phyloP scores from a whole-genome alignment of 108 stramenopile genomes.

The Nitzschia palea region DNA sequence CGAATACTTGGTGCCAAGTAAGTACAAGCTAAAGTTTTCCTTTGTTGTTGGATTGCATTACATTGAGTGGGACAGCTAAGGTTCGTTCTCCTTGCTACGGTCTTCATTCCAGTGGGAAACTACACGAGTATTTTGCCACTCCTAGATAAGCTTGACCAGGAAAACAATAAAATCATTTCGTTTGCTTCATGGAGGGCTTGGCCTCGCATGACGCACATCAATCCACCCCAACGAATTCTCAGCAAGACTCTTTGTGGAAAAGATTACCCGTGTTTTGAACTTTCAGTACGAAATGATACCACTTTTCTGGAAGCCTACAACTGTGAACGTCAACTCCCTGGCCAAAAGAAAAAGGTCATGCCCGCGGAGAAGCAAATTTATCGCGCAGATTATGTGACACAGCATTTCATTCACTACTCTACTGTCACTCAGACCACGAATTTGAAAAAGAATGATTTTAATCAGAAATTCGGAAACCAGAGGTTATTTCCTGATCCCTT shows the following conservation, averaged over 20 bases:
- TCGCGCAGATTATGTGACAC: conserved; percentile 54
- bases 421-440: conserved; percentile 71
- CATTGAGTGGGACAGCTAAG: too few relatives aligned
- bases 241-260: conserved; percentile 29
- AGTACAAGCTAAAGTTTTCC: too few relatives aligned
- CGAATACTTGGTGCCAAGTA: conserved; percentile 77
- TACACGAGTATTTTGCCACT: conserved; percentile 33
- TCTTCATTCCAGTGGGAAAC: conserved; percentile 25
- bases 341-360: conserved; percentile 47
- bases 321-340: conserved; percentile 78
- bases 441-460: conserved; percentile 45
- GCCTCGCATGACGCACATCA: conserved; percentile 44
- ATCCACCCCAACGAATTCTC: conserved; percentile 19
- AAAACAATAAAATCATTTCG: conserved; percentile 48
- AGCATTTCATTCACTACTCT: conserved; percentile 87
- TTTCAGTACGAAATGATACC: conserved; percentile 51
- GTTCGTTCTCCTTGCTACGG: too few relatives aligned
- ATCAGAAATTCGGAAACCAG: conserved; percentile 27
- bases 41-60: too few relatives aligned
- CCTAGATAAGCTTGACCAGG: conserved; percentile 42
- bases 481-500: conserved; percentile 50
- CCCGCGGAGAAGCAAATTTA: conserved; percentile 73
- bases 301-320: conserved; percentile 86
- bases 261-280: conserved; percentile 44
- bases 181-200: conserved; percentile 64